Evolutionary conservation across 805 yeast genomes (phyloP), one percentile per base, ranked within the genome.

Genomic region (Metschnikowia lochheadii): DNA sequence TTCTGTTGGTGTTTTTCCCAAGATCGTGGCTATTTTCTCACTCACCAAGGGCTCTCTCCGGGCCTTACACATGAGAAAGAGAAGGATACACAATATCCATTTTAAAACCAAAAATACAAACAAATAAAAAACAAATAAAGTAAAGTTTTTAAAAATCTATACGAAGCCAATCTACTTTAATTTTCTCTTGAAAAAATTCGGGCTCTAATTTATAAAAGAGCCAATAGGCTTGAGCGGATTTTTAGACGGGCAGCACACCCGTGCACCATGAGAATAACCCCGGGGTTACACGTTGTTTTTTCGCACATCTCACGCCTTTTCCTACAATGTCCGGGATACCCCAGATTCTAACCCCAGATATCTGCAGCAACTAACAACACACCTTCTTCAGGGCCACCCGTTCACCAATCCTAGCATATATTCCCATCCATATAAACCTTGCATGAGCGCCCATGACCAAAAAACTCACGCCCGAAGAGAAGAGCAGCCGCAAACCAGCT

Each of bases 401-500:
- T 8, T 8, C 35, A 14, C 15, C 44, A 10, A 17, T 5, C 6
- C 13, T 10, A 34, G 23, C n/a, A 6, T 10, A 26, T 6, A 5
- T 14, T 4, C 8, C 11, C 7, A 15, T 8, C 8, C 18, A 18
- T 7, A 13, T 4, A 7, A 41, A 15, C 26, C 13, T 7, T 33
- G 20, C 2, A 40, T 40, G 33, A 15, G 3, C n/a, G 21, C 6
- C 21, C 43, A 85, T 85, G 90, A 85, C 91, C 0, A 83, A 81
- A 62, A 77, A 73, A 55, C 77, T 85, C 21, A 74, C 84, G 1
- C 65, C 67, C 11, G 78, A 75, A 47, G 78, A 83, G 56, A 84
- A 81, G 61, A 69, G 68, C 39, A 69, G 66, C 36, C 66, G 92
- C 41, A 80, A 75, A 55, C 89, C 90, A 5, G 82, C 85, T 1